A percentile compares a stretch with the other conserved stretches of the same genome.
Evolutionary conservation across 768 basidiomycete genomes (phyloP).

Genomic region (Melanogaster broomeanus): DNA sequence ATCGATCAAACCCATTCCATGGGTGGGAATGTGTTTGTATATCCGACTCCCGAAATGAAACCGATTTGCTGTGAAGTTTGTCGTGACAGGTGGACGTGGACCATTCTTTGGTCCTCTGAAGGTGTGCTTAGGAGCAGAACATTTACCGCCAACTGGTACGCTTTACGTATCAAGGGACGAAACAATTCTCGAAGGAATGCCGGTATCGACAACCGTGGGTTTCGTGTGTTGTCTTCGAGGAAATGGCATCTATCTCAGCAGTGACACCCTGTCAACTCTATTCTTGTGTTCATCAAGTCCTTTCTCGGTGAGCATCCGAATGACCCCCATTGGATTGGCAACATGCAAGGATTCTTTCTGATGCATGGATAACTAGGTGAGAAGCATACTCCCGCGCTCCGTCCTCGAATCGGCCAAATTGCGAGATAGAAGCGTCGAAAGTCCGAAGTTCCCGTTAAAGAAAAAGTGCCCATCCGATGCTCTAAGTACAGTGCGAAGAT

Average conservation of each 20-base stretch:
- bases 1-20: constrained; percentile 2
- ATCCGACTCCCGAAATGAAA: constrained; percentile 9
- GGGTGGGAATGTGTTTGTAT: constrained; percentile 13
- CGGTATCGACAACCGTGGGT: constrained; percentile 13
- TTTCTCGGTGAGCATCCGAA: constrained; percentile 17
- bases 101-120: background rate
- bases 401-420: constrained; percentile 6
- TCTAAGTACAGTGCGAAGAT: constrained; percentile 13
- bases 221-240: background rate
- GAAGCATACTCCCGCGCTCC: constrained; percentile 4
- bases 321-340: constrained; percentile 11
- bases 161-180: constrained; percentile 7
- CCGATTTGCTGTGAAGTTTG: constrained; percentile 5
- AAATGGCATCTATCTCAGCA: background rate
- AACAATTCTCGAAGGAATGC: background rate
- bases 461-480: constrained; percentile 6
- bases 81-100: constrained; percentile 2
- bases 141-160: background rate
- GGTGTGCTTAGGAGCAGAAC: background rate
- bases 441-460: constrained; percentile 14
- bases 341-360: background rate
- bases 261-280: constrained; percentile 2
- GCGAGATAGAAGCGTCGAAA: constrained; percentile 14
- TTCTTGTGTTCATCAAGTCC: constrained; percentile 8
- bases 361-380: background rate